Conservation (phyloP, 2,329 filamentous ascomycete genomes). For the Colletotrichum sp. region DNA sequence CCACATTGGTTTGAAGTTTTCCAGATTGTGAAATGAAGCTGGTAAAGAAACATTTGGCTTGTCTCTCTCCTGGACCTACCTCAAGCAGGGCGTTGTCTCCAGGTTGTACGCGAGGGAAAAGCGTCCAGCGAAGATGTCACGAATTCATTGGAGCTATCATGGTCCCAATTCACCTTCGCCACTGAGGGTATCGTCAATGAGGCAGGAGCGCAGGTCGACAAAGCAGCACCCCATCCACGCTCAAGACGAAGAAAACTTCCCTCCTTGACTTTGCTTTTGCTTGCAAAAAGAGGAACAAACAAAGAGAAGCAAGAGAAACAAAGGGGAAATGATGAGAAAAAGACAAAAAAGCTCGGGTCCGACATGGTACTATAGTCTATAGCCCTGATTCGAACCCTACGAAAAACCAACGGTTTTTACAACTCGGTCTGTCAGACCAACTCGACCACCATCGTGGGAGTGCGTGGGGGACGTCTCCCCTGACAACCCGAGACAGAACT, state of each 20-base stretch:
- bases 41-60: no score
- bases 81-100: no score
- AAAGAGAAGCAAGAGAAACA: neutral
- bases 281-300: no score
- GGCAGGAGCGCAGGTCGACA: no score
- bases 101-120: rapidly evolving
- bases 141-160: no score
- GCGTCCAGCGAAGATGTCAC: no score
- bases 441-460: neutral
- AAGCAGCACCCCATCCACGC: neutral
- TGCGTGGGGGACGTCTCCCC: neutral
- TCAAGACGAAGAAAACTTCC: neutral
- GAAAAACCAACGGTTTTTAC: neutral
- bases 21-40: rapidly evolving
- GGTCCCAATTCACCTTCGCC: no score
- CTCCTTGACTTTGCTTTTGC: no score
- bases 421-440: neutral
- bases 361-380: no score
- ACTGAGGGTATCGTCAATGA: no score
- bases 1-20: rapidly evolving
- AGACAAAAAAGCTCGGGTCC: neutral
- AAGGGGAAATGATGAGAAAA: neutral
- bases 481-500: rapidly evolving
- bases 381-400: neutral
- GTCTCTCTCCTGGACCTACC: rapidly evolving